These are phyloP conservation scores for Diutina sp. DNA, from an alignment of 1,139 yeast species.

Conservation along the genomic window DNA sequence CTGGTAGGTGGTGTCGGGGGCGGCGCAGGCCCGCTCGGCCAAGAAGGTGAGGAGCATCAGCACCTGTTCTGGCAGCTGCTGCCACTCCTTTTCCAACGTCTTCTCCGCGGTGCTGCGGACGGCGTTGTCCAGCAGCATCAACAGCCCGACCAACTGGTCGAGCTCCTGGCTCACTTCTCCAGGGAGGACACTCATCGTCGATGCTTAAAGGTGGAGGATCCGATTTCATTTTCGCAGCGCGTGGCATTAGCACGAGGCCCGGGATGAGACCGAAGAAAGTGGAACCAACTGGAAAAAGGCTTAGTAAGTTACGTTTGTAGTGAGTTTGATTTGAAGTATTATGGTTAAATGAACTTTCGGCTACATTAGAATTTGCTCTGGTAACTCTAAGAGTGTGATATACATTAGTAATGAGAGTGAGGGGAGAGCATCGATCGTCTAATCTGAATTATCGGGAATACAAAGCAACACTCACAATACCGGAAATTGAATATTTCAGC, in stretches of 20 bases:
- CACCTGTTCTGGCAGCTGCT: conserved; percentile 37
- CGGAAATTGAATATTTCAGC: too few relatives aligned
- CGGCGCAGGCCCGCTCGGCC: conserved; percentile 65
- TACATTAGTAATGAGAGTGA: too few relatives aligned
- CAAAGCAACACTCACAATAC: too few relatives aligned
- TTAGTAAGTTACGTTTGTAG: too few relatives aligned
- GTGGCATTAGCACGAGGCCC: neutral
- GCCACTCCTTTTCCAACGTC: conserved; percentile 67
- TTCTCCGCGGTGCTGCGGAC: conserved; percentile 71
- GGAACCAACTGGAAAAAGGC: too few relatives aligned
- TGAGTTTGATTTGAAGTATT: too few relatives aligned
- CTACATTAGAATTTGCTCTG: too few relatives aligned
- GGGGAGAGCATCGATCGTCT: too few relatives aligned
- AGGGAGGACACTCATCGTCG: conserved; percentile 1
- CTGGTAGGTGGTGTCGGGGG: conserved; percentile 39
- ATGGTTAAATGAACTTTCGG: too few relatives aligned
- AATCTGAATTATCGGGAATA: too few relatives aligned
- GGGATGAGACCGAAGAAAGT: too few relatives aligned
- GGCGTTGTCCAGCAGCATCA: conserved; percentile 61
- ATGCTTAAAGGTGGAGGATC: neutral
- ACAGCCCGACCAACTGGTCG: conserved; percentile 46
- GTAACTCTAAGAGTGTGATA: too few relatives aligned
- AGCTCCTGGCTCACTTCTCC: conserved; percentile 27
- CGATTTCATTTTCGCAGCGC: neutral
- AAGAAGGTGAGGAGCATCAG: conserved; percentile 64